Percentiles rank a stretch among this genome's conserved stretches.
phyloP scores from a whole-genome alignment of 108 stramenopile genomes.

The Fragilariopsis cylindrus region DNA sequence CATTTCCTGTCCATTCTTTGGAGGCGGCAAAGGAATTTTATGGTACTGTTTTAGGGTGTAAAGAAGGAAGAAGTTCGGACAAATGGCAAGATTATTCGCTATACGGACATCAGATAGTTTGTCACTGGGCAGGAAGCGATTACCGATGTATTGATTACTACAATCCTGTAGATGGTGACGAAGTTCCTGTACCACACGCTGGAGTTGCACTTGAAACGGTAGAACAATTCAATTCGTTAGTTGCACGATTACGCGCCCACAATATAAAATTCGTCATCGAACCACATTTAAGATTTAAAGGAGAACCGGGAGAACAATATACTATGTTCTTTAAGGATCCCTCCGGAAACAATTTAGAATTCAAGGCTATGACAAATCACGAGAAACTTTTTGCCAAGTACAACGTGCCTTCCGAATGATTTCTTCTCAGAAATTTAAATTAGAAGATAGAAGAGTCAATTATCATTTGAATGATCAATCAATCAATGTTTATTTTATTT shows the following conservation, averaged over 20 bases:
- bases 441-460: too few species aligned
- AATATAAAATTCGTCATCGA: conserved; percentile 90
- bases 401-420: conserved; percentile 64
- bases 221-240: conserved; percentile 84
- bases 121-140: conserved; percentile 90
- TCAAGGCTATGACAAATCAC: conserved; percentile 96
- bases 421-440: too few species aligned
- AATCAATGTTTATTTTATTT: too few species aligned
- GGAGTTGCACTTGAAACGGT: conserved; percentile 89
- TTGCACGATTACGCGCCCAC: conserved; percentile 65
- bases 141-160: conserved; percentile 93
- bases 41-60: conserved; percentile 83
- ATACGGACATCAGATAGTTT: conserved; percentile 95
- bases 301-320: conserved; percentile 91
- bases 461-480: too few species aligned
- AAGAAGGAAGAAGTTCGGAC: conserved; percentile 84
- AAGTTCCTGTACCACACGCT: conserved; percentile 97
- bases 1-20: conserved; percentile 95
- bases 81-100: conserved; percentile 98
- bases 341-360: conserved; percentile 95
- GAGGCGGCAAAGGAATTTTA: conserved; percentile 91
- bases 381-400: conserved; percentile 97
- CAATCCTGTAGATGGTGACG: conserved; percentile 99
- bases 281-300: conserved; percentile 93
- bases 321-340: conserved; percentile 98